phyloP scores from a whole-genome alignment of 31 red algal genomes.

The Asparagopsis taxiformis region DNA sequence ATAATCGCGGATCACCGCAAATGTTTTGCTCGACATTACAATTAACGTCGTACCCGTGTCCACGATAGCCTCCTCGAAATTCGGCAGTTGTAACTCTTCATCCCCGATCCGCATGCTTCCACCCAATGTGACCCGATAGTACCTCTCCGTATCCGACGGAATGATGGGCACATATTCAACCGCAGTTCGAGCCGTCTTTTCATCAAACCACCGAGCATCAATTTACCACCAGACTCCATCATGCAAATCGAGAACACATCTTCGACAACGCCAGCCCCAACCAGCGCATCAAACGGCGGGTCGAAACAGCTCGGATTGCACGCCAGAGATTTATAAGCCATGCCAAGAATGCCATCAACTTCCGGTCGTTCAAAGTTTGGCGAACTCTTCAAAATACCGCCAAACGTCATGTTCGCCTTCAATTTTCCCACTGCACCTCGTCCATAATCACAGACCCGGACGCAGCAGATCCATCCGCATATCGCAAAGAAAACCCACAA shows the following conservation, averaged over 20 bases:
- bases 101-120: slow-evolving; percentile 57
- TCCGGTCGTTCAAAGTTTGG: slow-evolving; percentile 83
- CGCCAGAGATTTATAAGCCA: slow-evolving; percentile 88
- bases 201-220: slow-evolving; percentile 87
- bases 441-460: slow-evolving; percentile 59
- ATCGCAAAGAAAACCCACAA: slow-evolving; percentile 83
- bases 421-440: slow-evolving; percentile 58
- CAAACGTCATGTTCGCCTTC: slow-evolving; percentile 62
- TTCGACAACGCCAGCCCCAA: slow-evolving; percentile 52
- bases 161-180: slow-evolving; percentile 69
- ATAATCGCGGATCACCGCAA: slow-evolving; percentile 50
- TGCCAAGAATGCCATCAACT: slow-evolving; percentile 88
- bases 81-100: slow-evolving; percentile 49
- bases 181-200: slow-evolving; percentile 16
- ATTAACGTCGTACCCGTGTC: slow-evolving; percentile 95
- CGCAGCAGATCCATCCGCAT: slow-evolving; percentile 82
- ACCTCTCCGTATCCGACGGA: slow-evolving; percentile 40
- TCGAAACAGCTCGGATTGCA: slow-evolving; percentile 86
- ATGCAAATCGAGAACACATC: too few relatives aligned
- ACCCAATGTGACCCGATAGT: slow-evolving; percentile 72
- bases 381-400: slow-evolving; percentile 80
- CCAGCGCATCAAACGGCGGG: slow-evolving; percentile 73
- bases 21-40: slow-evolving; percentile 63
- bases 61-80: slow-evolving; percentile 81
- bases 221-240: slow-evolving; percentile 61